Evolutionary conservation across 75 land plant species (phyloP), one percentile per base, ranked within the genome.

Genomic region (Pinus albicaulis): DNA sequence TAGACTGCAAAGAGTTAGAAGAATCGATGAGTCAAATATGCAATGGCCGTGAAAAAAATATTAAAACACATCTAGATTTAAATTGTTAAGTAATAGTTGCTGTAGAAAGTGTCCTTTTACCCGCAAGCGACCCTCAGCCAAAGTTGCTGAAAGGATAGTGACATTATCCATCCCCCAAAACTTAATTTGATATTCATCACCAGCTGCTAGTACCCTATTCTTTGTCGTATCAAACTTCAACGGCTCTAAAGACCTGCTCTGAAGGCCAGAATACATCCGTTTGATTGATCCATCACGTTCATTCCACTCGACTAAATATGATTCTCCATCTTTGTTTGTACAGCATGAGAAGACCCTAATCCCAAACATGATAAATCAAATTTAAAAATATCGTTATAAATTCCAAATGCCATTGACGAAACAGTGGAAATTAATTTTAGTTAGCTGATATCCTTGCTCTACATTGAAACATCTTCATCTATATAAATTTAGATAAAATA

Each of bases 281-380:
- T 83, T 89, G 26, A 89, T 86, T 25, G 86, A 79, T 73, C 92
- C 90, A 73, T 90, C 92, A 79, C 86, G 85, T 71, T 90, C 92
- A 83, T 88, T 90, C 92, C 92, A 90, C 69, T 90, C 92, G 59
- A 90, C 92, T 23, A 90, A 59, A 68, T 78, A 81, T 0, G 92
- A 90, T 23, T 90, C 90, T 1, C 92, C 92, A 53, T 90, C 90
- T 78, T 90, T 88, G 59, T 82, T 90, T 62, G 92, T 90, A 73
- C 92, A 90, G 77, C 92, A 90, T 26, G 90, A 90, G 71, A 90
- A 90, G 4, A 90, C 79, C 83, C 92, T 90, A 69, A n/a, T 61
- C 6, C 62, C 53, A 25, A 25, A 77, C 63, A 74, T 52, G 70
- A 36, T 11, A 76, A 62, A 62, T 7, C 28, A 62, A 28, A 2